Evolutionary conservation across 129 eudicot species (phyloP).

Genomic region (Chrysanthemum seticuspe): DNA sequence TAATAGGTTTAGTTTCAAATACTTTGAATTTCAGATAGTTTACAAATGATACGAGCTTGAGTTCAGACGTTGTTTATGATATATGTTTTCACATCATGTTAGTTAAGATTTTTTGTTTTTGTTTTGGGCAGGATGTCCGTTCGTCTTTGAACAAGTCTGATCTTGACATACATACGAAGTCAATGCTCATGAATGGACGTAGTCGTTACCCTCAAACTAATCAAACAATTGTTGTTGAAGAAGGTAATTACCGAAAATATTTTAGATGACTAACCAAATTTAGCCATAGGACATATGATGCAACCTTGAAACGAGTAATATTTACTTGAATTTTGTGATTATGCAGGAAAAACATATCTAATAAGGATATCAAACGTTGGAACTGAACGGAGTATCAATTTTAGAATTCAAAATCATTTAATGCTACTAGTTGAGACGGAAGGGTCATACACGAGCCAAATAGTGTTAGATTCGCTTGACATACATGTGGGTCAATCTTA

Average conservation of each 20-base stretch:
- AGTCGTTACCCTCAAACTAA: conserved; percentile 40
- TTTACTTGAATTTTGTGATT: not conserved
- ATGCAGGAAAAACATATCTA: conserved; percentile 45
- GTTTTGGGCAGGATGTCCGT: conserved; percentile 31
- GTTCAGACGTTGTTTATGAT: not conserved
- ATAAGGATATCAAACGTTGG: conserved; percentile 61
- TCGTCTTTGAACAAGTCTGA: conserved; percentile 20
- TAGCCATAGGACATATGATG: too few species aligned
- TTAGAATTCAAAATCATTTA: conserved; percentile 50
- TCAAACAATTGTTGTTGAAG: conserved; percentile 27
- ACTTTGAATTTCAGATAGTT: not conserved
- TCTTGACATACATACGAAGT: conserved; percentile 26
- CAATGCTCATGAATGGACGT: conserved; percentile 55
- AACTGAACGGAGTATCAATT: conserved; percentile 41
- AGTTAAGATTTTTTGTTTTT: not conserved
- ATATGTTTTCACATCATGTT: not conserved
- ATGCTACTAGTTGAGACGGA: conserved; percentile 61
- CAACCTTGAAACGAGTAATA: not conserved
- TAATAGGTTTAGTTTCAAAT: not conserved
- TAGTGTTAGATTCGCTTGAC: conserved; percentile 44
- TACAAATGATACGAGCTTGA: too few species aligned
- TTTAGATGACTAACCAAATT: not conserved
- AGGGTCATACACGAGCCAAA: conserved; percentile 55
- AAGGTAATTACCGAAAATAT: conserved; percentile 13
- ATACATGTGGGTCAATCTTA: conserved; percentile 69